phyloP scores from a whole-genome alignment of 2,329 filamentous ascomycete genomes.

The Ceratocystis colombiana region DNA sequence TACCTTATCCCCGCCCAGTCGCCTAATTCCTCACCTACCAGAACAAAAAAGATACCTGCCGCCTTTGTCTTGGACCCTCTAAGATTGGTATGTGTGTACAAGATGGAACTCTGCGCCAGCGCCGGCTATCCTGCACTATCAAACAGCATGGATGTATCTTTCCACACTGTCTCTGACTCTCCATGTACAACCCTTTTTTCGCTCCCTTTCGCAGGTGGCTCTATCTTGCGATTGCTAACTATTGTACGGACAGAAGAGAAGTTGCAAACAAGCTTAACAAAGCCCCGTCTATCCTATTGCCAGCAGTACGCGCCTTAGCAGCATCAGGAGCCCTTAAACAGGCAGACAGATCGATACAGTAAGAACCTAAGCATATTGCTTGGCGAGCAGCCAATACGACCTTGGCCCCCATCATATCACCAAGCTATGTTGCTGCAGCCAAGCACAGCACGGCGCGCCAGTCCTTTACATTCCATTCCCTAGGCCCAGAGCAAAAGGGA shows the following conservation, averaged over 20 bases:
- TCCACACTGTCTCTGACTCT: not conserved
- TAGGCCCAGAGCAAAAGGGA: slow-evolving; percentile 7
- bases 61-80: not conserved
- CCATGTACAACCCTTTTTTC: not conserved
- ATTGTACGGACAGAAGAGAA: not conserved
- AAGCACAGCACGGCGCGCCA: not conserved
- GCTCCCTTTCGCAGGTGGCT: not conserved
- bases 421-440: not conserved
- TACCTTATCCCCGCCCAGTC: not conserved
- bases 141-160: slow-evolving; percentile 2
- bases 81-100: slow-evolving; percentile 7
- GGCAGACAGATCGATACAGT: not conserved
- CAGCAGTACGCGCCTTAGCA: not conserved
- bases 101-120: slow-evolving; percentile 2
- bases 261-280: too few relatives aligned
- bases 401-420: not conserved
- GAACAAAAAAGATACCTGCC: slow-evolving; percentile 1
- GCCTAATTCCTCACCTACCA: not conserved
- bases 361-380: not conserved
- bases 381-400: not conserved
- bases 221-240: not conserved
- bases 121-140: not conserved
- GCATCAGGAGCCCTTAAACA: not conserved
- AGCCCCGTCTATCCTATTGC: too few relatives aligned
- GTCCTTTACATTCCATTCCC: not conserved